A percentile compares a stretch with the other conserved stretches of the same genome.
Evolutionary conservation across 495 filamentous ascomycete genomes (phyloP).

Genomic region (Chaetomium cochliodes): DNA sequence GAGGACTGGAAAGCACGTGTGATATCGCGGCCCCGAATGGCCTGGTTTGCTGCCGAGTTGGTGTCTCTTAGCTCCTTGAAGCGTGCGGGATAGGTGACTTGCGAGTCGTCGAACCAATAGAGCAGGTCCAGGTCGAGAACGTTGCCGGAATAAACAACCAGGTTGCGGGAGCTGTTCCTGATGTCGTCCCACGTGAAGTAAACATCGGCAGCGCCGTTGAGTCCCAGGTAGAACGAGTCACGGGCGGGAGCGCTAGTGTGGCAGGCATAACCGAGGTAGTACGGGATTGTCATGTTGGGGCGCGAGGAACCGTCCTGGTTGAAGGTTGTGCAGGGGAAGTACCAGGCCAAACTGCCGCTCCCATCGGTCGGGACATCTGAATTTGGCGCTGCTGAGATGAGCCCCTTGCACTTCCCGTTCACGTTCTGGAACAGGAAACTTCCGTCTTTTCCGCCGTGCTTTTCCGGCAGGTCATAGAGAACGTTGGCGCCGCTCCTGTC

Average conservation of each 20-base stretch:
- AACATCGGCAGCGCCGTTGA: slow-evolving; percentile 55
- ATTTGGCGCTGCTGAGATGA: slow-evolving; percentile 68
- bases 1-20: slow-evolving; percentile 79
- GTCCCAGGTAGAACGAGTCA: slow-evolving; percentile 74
- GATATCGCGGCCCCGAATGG: slow-evolving; percentile 82
- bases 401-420: slow-evolving; percentile 91
- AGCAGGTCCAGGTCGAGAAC: slow-evolving; percentile 92
- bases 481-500: slow-evolving; percentile 62
- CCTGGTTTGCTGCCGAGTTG: slow-evolving; percentile 56
- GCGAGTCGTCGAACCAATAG: slow-evolving; percentile 79
- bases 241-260: slow-evolving; percentile 71
- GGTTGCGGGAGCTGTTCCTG: slow-evolving; percentile 80
- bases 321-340: slow-evolving; percentile 89
- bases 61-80: slow-evolving; percentile 73
- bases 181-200: slow-evolving; percentile 97
- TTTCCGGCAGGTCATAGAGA: slow-evolving; percentile 75
- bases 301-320: slow-evolving; percentile 87
- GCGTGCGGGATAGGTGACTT: slow-evolving; percentile 73
- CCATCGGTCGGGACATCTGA: slow-evolving; percentile 79
- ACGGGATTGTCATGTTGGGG: slow-evolving; percentile 69
- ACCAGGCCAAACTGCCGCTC: slow-evolving; percentile 82
- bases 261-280: slow-evolving; percentile 84
- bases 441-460: slow-evolving; percentile 82
- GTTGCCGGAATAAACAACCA: slow-evolving; percentile 89
- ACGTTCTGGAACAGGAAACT: slow-evolving; percentile 99